A percentile compares a stretch with the other conserved stretches of the same genome.
Conservation (phyloP, 768 basidiomycete genomes). For the Holtermannia corniformis region DNA sequence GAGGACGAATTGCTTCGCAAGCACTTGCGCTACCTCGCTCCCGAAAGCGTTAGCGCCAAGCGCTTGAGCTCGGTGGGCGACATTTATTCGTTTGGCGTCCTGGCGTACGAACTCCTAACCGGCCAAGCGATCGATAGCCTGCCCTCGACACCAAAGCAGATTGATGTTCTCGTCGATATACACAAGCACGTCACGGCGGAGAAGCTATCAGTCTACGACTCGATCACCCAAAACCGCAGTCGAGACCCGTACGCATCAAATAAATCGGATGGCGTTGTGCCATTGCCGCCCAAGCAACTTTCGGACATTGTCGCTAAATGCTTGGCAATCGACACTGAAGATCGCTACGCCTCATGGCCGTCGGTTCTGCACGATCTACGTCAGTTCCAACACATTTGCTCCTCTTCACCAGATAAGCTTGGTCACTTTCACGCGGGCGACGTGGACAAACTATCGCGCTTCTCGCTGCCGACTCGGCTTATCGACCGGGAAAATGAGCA, state of each 20-base stretch:
- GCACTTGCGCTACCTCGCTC: slow-evolving; percentile 25
- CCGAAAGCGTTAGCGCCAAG: slow-evolving; percentile 12
- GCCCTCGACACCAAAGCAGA: slow-evolving; percentile 4
- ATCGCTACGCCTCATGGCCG: slow-evolving; percentile 26
- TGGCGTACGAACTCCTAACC: slow-evolving; percentile 28
- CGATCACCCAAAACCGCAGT: too few relatives aligned
- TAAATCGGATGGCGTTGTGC: slow-evolving; percentile 2
- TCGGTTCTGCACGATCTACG: slow-evolving; percentile 28
- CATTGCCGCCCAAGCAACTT: slow-evolving; percentile 13
- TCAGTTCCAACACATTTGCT: slow-evolving; percentile 13
- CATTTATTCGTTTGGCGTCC: slow-evolving; percentile 29
- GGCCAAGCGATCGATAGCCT: slow-evolving; percentile 17
- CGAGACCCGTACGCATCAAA: slow-evolving; percentile 4
- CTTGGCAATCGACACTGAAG: slow-evolving; percentile 17
- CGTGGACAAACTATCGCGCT: slow-evolving; percentile 13
- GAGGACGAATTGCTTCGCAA: slow-evolving; percentile 6
- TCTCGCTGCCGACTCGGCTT: slow-evolving; percentile 8
- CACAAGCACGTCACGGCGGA: slow-evolving; percentile 21
- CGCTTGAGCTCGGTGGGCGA: slow-evolving; percentile 10
- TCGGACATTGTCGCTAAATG: slow-evolving; percentile 28
- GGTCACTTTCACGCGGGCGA: slow-evolving; percentile 16
- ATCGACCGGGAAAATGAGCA: slow-evolving; percentile 15
- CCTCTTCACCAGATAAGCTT: slow-evolving; percentile 7
- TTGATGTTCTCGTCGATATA: slow-evolving; percentile 23
- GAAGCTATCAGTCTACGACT: too few relatives aligned